Evolutionary conservation across 257 asterid species (phyloP).

Genomic region (Solanum pinnatisectum): DNA sequence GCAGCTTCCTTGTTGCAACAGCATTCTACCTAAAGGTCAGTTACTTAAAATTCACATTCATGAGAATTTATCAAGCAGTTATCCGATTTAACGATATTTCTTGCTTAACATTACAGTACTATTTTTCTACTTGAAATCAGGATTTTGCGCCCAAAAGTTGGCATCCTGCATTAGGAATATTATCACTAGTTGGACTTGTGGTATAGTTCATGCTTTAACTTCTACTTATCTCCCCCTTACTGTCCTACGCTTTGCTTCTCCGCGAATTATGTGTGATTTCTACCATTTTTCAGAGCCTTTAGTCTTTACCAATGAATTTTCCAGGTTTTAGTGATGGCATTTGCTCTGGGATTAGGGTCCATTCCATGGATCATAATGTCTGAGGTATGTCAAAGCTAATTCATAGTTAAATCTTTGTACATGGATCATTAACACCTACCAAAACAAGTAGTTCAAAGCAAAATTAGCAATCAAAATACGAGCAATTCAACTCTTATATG

Average conservation of each 20-base stretch:
- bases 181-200: conserved; percentile 61
- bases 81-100: background rate
- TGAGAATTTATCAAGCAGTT: background rate
- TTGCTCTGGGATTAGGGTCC: conserved; percentile 74
- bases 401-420: background rate
- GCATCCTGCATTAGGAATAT: conserved; percentile 24
- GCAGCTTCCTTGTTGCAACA: conserved; percentile 60
- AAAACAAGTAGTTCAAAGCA: background rate
- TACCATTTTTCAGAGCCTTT: background rate
- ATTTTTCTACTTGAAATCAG: conserved; percentile 26
- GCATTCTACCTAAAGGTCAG: conserved; percentile 57
- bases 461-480: background rate
- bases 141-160: conserved; percentile 29
- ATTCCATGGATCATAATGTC: conserved; percentile 89
- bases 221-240: background rate
- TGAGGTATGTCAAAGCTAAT: conserved; percentile 43
- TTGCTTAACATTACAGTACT: background rate
- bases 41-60: background rate
- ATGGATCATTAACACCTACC: background rate
- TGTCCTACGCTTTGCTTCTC: background rate
- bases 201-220: conserved; percentile 22
- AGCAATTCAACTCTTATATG: background rate
- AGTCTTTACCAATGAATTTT: conserved; percentile 6
- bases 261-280: background rate
- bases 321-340: conserved; percentile 66